Evolutionary conservation across 1,284 basidiomycete species (phyloP).

Genomic region (Coniferiporia sulphurascens): DNA sequence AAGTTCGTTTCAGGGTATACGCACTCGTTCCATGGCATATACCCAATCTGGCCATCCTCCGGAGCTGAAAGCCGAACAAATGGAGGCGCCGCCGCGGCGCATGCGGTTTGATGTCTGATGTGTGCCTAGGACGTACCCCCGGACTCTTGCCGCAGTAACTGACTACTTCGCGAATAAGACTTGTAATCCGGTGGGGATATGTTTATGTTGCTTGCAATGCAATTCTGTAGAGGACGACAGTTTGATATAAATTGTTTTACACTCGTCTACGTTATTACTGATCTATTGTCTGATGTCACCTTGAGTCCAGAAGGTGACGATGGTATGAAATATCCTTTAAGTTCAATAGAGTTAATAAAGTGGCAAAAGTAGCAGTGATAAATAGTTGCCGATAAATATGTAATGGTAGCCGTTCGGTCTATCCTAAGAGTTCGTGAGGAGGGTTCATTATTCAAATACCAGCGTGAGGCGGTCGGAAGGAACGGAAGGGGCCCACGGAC

Average conservation of each 20-base stretch:
- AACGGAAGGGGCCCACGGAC: not conserved
- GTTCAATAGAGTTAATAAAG: not conserved
- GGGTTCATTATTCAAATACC: not conserved
- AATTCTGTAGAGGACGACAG: not conserved
- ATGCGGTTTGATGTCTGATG: too few relatives aligned
- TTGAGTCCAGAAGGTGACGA: not conserved
- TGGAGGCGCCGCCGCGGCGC: too few relatives aligned
- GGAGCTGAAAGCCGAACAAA: too few relatives aligned
- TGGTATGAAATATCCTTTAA: not conserved
- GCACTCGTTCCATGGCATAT: not conserved
- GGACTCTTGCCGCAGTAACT: too few relatives aligned
- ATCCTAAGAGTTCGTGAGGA: slow-evolving; percentile 1
- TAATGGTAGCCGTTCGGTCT: not conserved
- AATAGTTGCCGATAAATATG: not conserved
- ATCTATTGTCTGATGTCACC: not conserved
- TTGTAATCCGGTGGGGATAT: too few relatives aligned
- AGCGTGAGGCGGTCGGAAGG: not conserved
- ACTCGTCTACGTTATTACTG: not conserved
- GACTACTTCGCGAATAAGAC: too few relatives aligned
- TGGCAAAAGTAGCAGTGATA: not conserved
- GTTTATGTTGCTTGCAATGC: too few relatives aligned
- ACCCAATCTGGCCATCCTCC: not conserved
- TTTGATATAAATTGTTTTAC: not conserved
- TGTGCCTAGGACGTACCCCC: too few relatives aligned
- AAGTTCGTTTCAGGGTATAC: not conserved